Percentiles rank a stretch among this genome's conserved stretches.
Evolutionary conservation across 306 rosid species (phyloP).

Genomic region (Alnus rubra): DNA sequence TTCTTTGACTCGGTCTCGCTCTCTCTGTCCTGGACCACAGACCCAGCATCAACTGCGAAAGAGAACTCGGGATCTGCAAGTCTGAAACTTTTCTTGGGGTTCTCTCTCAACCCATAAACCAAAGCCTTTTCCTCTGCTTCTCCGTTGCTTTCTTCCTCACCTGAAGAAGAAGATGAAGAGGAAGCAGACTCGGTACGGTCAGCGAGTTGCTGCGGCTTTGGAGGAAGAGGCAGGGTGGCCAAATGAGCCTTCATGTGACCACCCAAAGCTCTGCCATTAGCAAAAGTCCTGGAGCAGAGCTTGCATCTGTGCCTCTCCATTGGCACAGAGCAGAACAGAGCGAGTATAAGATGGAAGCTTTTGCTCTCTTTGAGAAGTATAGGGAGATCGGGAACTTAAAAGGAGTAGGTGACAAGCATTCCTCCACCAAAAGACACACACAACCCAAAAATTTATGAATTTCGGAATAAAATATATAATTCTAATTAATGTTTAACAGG

Average conservation of each 20-base stretch:
- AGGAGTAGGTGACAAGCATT: constrained; percentile 98
- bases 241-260: constrained; percentile 94
- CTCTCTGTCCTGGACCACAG: constrained; percentile 72
- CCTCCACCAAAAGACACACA: constrained; percentile 78
- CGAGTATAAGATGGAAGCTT: constrained; percentile 25
- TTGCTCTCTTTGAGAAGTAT: constrained; percentile 31
- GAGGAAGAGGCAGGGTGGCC: constrained; percentile 63
- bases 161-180: constrained; percentile 34
- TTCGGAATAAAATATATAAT: constrained; percentile 13
- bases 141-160: constrained; percentile 26
- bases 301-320: constrained; percentile 90
- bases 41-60: constrained; percentile 40
- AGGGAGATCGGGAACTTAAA: constrained; percentile 50
- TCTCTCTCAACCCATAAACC: constrained; percentile 57
- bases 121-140: constrained; percentile 42
- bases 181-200: constrained; percentile 25
- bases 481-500: constrained; percentile 28
- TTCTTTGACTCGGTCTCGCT: constrained; percentile 83
- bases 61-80: constrained; percentile 66
- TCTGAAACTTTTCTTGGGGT: constrained; percentile 62
- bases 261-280: constrained; percentile 78
- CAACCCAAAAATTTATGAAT: constrained; percentile 43
- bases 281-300: constrained; percentile 62
- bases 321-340: constrained; percentile 13
- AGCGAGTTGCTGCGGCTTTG: constrained; percentile 32